Evolutionary conservation across 305 asterid species (phyloP), one percentile per base, ranked within the genome.

Genomic region (Fraxinus dipetala): DNA sequence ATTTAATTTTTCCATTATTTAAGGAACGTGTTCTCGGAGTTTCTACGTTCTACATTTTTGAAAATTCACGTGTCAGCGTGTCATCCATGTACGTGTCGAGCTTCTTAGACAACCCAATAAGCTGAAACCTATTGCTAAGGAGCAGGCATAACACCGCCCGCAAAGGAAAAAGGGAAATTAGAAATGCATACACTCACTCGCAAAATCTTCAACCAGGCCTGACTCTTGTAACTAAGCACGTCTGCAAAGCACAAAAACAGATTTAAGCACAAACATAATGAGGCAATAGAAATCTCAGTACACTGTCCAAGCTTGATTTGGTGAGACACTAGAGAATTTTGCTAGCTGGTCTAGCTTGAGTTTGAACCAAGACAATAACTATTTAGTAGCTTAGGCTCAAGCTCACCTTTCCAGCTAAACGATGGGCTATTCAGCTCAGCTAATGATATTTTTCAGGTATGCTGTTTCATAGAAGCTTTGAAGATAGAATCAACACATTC

Each of bases 181-280:
- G 65, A 79, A 81, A 84, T 69, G 77, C 84, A 85, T 83, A 65
- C 65, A 80, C 88, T 61, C 83, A 84, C 83, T 87, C 38, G 80
- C 81, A 81, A 87, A 87, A 87, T 85, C 89, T 88, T 88, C 93
- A 85, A 78, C 45, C 72, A 79, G 80, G 72, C 80, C 85, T 72
- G 83, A 80, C 75, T 78, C 87, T 82, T 88, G 89, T 80, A 86
- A 88, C 82, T 83, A 87, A 82, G 85, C 86, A 82, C 74, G 86
- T 90, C 93, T 88, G 91, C 90, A 88, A 88, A 87, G 88, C 90
- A 87, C 83, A 90, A 87, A 87, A 85, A 75, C 84, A 87, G 85
- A 83, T 87, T 90, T 83, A 87, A 85, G 87, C 82, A 63, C 75
- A 81, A 83, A 40, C 82, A 83, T 77, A 79, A 73, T 75, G 36